Percentiles rank a stretch among this genome's conserved stretches.
phyloP scores from a whole-genome alignment of 768 basidiomycete genomes.

The Xerocomellus amylosporus region DNA sequence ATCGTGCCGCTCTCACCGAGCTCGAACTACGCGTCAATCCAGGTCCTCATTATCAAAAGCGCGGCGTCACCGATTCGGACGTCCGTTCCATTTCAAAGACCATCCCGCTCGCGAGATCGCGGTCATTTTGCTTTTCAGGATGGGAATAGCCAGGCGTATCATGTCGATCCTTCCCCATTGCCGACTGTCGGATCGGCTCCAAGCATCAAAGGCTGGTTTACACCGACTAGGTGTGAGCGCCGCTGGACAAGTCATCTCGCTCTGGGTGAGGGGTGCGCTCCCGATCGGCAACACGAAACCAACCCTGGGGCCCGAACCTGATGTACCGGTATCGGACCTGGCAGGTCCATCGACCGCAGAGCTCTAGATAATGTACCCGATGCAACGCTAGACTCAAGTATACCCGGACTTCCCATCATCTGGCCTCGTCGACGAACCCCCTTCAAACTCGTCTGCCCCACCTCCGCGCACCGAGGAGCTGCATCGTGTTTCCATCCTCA shows the following conservation, averaged over 20 bases:
- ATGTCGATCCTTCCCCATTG: too few species aligned
- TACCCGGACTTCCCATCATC: conserved; percentile 21
- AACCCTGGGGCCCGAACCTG: background rate
- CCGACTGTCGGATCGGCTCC: too few species aligned
- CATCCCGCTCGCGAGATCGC: conserved; percentile 88
- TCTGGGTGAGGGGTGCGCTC: conserved; percentile 82
- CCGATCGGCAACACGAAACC: conserved; percentile 9
- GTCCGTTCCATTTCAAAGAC: conserved; percentile 60
- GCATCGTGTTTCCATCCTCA: conserved; percentile 77
- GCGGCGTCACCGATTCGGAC: conserved; percentile 21
- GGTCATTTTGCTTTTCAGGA: conserved; percentile 88
- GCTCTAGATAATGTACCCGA: background rate
- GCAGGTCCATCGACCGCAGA: background rate
- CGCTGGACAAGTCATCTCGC: conserved; percentile 87
- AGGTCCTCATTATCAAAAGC: conserved; percentile 10
- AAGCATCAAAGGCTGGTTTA: too few species aligned
- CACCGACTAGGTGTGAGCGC: conserved; percentile 82
- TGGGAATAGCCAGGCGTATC: conserved; percentile 49
- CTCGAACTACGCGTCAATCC: conserved; percentile 42
- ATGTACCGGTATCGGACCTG: conserved; percentile 11
- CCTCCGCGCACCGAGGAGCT: conserved; percentile 48
- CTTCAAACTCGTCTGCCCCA: conserved; percentile 33
- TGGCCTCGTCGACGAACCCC: conserved; percentile 39
- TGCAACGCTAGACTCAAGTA: conserved; percentile 1
- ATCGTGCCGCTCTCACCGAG: conserved; percentile 54